These are phyloP conservation scores for Onygena corvina DNA, from an alignment of 2,329 filamentous ascomycete species.

Conservation along the genomic window DNA sequence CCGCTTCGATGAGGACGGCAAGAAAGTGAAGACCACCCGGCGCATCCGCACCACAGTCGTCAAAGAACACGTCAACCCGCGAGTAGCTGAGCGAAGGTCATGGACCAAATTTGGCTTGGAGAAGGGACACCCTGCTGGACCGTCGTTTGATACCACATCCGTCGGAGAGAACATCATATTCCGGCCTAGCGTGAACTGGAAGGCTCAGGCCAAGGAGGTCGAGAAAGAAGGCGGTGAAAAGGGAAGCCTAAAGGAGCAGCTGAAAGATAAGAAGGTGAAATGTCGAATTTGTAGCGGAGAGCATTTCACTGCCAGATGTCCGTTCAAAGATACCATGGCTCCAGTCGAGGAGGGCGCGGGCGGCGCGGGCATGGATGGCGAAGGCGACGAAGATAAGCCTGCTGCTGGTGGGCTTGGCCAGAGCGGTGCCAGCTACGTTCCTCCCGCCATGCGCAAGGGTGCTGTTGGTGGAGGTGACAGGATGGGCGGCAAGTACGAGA, in stretches of 20 bases:
- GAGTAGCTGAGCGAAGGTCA: constrained; percentile 83
- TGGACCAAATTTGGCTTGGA: constrained; percentile 91
- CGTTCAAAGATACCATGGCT: constrained; percentile 99
- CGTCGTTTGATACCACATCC: constrained; percentile 77
- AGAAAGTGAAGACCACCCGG: constrained; percentile 94
- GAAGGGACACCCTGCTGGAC: constrained; percentile 70
- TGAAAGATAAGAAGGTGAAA: constrained; percentile 99
- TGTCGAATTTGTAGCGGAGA: constrained; percentile 97
- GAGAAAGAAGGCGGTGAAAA: constrained; percentile 42
- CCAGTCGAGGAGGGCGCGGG: constrained; percentile 40
- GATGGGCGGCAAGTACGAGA: constrained; percentile 87
- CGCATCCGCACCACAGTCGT: constrained; percentile 85
- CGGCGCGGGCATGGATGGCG: constrained; percentile 36
- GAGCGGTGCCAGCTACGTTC: constrained; percentile 75
- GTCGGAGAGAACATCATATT: constrained; percentile 98
- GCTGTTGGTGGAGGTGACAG: constrained; percentile 54
- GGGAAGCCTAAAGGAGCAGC: constrained; percentile 52
- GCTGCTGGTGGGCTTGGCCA: constrained; percentile 47
- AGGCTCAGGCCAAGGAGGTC: constrained; percentile 69
- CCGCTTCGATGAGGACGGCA: constrained; percentile 80
- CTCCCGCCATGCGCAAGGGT: constrained; percentile 74
- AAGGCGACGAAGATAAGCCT: constrained; percentile 35
- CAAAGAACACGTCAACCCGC: constrained; percentile 89
- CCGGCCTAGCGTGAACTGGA: constrained; percentile 86
- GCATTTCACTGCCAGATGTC: constrained; percentile 98